Conservation (phyloP, 306 rosid species). For the Malus sylvestris region DNA sequence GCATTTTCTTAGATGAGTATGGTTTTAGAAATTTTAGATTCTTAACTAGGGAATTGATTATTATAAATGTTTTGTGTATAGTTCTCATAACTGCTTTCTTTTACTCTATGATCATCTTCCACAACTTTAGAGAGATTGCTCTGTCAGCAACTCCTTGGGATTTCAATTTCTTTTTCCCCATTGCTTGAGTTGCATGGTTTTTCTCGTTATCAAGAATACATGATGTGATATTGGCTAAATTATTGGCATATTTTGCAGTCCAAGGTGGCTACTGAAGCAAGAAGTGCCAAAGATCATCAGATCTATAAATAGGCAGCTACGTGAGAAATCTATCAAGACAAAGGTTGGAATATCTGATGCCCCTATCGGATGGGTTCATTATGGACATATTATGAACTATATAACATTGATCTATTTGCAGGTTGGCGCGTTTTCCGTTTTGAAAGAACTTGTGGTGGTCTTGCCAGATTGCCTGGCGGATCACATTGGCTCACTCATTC, state of each 20-base stretch:
- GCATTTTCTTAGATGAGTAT: not conserved
- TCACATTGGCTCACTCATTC: conserved; percentile 96
- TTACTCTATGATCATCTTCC: not conserved
- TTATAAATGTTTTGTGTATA: not conserved
- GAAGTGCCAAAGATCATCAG: conserved; percentile 86
- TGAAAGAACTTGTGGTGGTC: conserved; percentile 96
- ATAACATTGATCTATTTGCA: conserved; percentile 26
- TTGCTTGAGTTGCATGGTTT: not conserved
- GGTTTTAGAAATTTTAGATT: not conserved
- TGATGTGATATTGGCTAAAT: not conserved
- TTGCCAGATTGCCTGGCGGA: conserved; percentile 97
- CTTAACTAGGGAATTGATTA: not conserved
- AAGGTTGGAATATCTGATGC: conserved; percentile 47
- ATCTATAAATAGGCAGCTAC: conserved; percentile 89
- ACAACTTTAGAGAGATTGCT: not conserved
- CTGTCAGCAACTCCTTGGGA: not conserved
- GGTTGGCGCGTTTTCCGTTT: conserved; percentile 98
- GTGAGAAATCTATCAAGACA: conserved; percentile 97
- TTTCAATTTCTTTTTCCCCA: not conserved
- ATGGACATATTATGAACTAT: not conserved
- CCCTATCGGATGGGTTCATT: not conserved
- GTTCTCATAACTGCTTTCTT: not conserved
- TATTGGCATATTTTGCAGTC: conserved; percentile 55
- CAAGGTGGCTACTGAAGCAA: conserved; percentile 95
- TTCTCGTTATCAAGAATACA: not conserved